Conservation (phyloP, 129 eudicot species). For the Tagetes erecta region DNA sequence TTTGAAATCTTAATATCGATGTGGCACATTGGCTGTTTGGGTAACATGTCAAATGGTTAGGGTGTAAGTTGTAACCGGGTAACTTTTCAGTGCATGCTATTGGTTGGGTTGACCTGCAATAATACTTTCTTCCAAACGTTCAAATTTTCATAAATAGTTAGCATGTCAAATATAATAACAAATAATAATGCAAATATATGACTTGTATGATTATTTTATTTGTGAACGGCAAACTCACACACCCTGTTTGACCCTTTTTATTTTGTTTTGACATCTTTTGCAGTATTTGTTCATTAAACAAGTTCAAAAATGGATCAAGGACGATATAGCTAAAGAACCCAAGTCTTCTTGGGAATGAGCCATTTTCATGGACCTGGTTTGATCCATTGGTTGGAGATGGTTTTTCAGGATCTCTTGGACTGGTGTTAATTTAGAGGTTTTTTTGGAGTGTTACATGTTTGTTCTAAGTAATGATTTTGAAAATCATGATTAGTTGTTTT, state of each 20-base stretch:
- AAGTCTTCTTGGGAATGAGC: constrained; percentile 55
- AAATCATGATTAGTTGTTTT: neutral
- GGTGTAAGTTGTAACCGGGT: neutral
- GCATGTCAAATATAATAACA: neutral
- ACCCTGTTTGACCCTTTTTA: neutral
- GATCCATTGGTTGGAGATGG: constrained; percentile 5
- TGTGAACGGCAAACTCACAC: neutral
- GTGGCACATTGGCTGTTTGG: neutral
- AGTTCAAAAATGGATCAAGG: constrained; percentile 49
- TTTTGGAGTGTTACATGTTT: constrained; percentile 5
- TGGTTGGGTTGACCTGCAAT: neutral
- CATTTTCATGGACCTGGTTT: constrained; percentile 12
- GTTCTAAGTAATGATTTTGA: neutral
- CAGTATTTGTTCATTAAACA: constrained; percentile 64
- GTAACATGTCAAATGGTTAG: neutral
- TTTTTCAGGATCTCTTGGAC: neutral
- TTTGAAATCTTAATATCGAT: too few relatives aligned
- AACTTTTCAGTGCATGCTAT: neutral
- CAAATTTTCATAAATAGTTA: neutral
- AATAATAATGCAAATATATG: neutral
- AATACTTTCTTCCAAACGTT: neutral
- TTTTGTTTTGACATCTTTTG: neutral
- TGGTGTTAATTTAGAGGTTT: constrained; percentile 13
- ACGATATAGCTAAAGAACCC: constrained; percentile 48
- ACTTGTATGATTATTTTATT: neutral